Evolutionary conservation across 352 stramenopile species (phyloP).

Genomic region (Phytophthora megakarya): DNA sequence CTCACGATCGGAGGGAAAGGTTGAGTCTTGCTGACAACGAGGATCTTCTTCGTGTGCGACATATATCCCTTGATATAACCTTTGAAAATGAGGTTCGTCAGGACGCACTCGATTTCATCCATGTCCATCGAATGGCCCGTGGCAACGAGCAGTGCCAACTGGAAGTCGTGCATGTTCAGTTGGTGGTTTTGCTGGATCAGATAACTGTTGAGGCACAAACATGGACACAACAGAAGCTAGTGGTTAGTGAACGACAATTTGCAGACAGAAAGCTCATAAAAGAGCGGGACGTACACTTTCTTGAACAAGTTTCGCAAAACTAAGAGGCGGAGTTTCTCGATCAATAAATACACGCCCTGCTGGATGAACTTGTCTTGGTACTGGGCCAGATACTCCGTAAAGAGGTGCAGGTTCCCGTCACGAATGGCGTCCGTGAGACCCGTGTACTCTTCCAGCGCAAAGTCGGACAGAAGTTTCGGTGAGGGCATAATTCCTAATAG

Average conservation of each 20-base stretch:
- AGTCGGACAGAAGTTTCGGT: slow-evolving; percentile 89
- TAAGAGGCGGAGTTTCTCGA: slow-evolving; percentile 96
- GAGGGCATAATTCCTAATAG: slow-evolving; percentile 93
- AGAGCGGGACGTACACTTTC: slow-evolving; percentile 89
- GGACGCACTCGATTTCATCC: slow-evolving; percentile 96
- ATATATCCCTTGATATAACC: slow-evolving; percentile 97
- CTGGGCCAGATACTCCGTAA: slow-evolving; percentile 91
- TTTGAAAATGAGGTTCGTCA: slow-evolving; percentile 97
- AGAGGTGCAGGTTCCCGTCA: slow-evolving; percentile 91
- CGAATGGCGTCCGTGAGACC: slow-evolving; percentile 91
- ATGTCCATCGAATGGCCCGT: slow-evolving; percentile 90
- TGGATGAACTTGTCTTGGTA: slow-evolving; percentile 93
- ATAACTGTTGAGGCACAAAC: slow-evolving; percentile 46
- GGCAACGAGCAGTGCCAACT: slow-evolving; percentile 85
- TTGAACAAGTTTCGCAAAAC: slow-evolving; percentile 96
- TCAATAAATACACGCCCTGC: slow-evolving; percentile 95
- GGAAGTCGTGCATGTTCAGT: slow-evolving; percentile 90
- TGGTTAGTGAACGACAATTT: not conserved
- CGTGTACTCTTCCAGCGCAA: slow-evolving; percentile 85
- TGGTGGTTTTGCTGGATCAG: slow-evolving; percentile 88
- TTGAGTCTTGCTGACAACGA: slow-evolving; percentile 95
- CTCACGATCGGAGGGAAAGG: slow-evolving; percentile 91
- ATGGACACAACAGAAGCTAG: slow-evolving; percentile 6
- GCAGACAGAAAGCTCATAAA: not conserved
- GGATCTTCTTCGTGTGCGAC: slow-evolving; percentile 95